A percentile compares a stretch with the other conserved stretches of the same genome.
Evolutionary conservation across 176 grass and related monocot species (phyloP).

Genomic region (Lolium perenne): DNA sequence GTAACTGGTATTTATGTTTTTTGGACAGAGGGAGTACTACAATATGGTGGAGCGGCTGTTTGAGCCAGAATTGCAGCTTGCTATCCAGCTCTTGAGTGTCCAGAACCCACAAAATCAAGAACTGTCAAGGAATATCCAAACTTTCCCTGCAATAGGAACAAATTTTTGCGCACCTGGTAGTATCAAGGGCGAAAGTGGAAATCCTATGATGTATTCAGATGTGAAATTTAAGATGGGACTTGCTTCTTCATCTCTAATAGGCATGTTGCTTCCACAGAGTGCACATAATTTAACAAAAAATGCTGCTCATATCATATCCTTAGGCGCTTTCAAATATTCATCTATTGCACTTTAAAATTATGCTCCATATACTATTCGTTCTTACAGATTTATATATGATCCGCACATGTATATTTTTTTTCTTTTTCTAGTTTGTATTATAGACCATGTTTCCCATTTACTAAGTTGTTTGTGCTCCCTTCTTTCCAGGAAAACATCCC

Average conservation of each 20-base stretch:
- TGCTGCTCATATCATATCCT: no score
- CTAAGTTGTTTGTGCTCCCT: background rate
- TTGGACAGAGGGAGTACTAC: conserved; percentile 69
- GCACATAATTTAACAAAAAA: no score
- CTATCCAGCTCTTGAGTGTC: conserved; percentile 46
- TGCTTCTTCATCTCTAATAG: no score
- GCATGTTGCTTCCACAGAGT: no score
- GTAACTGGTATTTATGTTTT: conserved; percentile 29
- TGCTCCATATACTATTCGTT: background rate
- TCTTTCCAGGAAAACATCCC: conserved; percentile 31
- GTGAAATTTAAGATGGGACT: no score
- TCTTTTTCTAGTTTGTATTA: background rate
- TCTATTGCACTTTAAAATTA: background rate
- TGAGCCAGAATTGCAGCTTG: conserved; percentile 52
- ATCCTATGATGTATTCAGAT: no score
- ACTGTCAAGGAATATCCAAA: conserved; percentile 45
- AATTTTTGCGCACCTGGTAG: background rate
- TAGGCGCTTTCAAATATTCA: background rate
- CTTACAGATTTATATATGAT: no score
- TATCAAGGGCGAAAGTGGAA: no score
- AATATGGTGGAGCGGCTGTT: conserved; percentile 58
- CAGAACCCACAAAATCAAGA: conserved; percentile 52
- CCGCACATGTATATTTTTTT: no score
- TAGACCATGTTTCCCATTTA: conserved; percentile 6
- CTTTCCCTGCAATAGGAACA: conserved; percentile 12